Conservation (phyloP, 352 stramenopile species). For the Globisporangium paroecandrum region DNA sequence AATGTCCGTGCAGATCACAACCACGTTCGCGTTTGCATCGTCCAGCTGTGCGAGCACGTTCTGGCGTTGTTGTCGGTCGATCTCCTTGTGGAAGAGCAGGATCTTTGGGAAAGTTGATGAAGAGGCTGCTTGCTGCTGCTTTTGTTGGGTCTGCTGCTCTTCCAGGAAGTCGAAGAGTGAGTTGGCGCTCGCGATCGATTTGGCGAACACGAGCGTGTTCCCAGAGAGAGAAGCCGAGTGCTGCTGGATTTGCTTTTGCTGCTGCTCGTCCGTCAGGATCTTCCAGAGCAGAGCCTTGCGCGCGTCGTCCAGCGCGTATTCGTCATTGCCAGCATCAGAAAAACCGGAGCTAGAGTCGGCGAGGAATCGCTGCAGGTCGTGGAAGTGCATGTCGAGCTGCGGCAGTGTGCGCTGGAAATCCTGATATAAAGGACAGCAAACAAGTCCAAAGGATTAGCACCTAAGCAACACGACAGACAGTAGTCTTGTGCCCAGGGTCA, state of each 20-base stretch:
- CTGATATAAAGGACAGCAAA: conserved; percentile 23
- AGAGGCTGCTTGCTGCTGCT: neutral
- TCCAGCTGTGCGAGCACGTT: conserved; percentile 40
- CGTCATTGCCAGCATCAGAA: conserved; percentile 11
- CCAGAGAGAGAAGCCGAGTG: neutral
- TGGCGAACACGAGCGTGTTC: conserved; percentile 72
- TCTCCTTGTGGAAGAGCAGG: conserved; percentile 60
- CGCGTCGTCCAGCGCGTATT: conserved; percentile 22
- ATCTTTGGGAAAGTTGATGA: neutral
- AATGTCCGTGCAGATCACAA: conserved; percentile 78
- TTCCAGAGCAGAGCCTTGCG: conserved; percentile 44
- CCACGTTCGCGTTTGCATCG: conserved; percentile 27
- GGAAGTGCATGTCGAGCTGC: conserved; percentile 34
- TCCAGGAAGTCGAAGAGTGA: conserved; percentile 50
- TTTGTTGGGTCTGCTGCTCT: conserved; percentile 14
- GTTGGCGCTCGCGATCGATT: conserved; percentile 70
- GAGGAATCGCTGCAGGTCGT: conserved; percentile 43
- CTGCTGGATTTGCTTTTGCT: neutral
- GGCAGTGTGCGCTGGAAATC: conserved; percentile 71
- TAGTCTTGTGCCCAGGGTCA: neutral
- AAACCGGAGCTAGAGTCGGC: neutral
- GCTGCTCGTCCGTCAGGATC: conserved; percentile 32
- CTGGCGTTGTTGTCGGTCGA: conserved; percentile 48
- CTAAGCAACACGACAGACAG: neutral
- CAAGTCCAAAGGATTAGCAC: neutral